Percentiles rank a stretch among this genome's conserved stretches.
Evolutionary conservation across 2,329 filamentous ascomycete species (phyloP).

Genomic region (Chlorencoelia australis): DNA sequence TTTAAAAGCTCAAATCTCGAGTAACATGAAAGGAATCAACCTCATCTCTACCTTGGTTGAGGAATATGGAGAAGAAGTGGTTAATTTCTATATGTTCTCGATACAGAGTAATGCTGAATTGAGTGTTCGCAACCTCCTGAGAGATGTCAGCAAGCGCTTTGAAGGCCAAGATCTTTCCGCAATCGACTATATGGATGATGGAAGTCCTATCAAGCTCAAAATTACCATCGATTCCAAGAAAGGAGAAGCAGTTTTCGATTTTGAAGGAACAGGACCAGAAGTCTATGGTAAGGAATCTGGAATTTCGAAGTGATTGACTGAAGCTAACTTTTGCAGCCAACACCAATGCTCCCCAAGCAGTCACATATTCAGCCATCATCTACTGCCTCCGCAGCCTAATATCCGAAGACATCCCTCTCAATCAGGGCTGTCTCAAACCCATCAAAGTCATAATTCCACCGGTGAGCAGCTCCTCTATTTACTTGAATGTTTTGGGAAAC

Average conservation of each 20-base stretch:
- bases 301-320: neutral
- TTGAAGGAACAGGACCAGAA: conserved; percentile 68
- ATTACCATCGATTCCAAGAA: conserved; percentile 65
- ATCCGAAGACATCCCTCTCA: conserved; percentile 71
- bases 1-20: conserved; percentile 76
- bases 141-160: conserved; percentile 58
- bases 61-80: conserved; percentile 67
- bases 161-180: conserved; percentile 62
- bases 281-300: conserved; percentile 49
- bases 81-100: conserved; percentile 74
- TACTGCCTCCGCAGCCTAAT: conserved; percentile 78
- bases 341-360: conserved; percentile 71
- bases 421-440: conserved; percentile 74
- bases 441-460: conserved; percentile 65
- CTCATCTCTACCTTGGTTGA: conserved; percentile 65
- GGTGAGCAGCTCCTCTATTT: too few relatives aligned
- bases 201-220: conserved; percentile 64
- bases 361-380: conserved; percentile 77
- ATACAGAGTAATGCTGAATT: conserved; percentile 75
- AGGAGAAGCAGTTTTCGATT: conserved; percentile 70
- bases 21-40: conserved; percentile 77
- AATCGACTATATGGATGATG: conserved; percentile 80
- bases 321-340: conserved; percentile 43
- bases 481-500: too few relatives aligned
- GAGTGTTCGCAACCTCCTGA: conserved; percentile 64